Evolutionary conservation across 176 grass and related monocot species (phyloP).

Genomic region (Juncus inflexus): DNA sequence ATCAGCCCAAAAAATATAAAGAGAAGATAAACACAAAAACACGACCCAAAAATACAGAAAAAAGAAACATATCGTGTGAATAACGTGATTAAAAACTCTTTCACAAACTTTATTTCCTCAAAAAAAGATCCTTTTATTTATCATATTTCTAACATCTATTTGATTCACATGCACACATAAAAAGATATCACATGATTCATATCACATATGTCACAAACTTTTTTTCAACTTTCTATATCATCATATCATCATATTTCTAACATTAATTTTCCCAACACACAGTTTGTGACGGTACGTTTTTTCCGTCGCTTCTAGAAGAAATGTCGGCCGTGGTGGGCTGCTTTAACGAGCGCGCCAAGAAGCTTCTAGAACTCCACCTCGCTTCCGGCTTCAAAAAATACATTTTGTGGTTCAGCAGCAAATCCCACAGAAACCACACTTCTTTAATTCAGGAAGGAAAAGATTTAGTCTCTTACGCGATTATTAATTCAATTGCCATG

Average conservation of each 20-base stretch:
- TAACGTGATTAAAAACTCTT: not conserved
- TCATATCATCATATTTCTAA: not conserved
- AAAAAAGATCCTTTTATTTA: no score
- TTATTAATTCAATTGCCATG: conserved; percentile 91
- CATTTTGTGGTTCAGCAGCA: conserved; percentile 43
- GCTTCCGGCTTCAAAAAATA: conserved; percentile 75
- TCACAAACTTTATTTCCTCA: no score
- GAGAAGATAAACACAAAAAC: not conserved
- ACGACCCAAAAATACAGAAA: no score
- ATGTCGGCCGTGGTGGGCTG: conserved; percentile 76
- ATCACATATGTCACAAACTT: not conserved
- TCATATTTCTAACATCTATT: no score
- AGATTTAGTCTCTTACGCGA: conserved; percentile 78
- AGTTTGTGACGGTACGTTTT: conserved; percentile 93
- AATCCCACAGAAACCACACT: conserved; percentile 37
- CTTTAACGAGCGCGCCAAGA: conserved; percentile 81
- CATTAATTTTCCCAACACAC: conserved; percentile 26
- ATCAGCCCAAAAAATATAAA: not conserved
- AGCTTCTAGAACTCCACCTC: conserved; percentile 63
- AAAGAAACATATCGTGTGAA: conserved; percentile 6
- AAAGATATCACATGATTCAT: no score
- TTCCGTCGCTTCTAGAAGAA: conserved; percentile 65
- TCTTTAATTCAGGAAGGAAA: conserved; percentile 59
- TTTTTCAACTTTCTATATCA: not conserved
- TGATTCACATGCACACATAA: no score